phyloP scores from a whole-genome alignment of 225 moss, liverwort and hornwort genomes.

The Sphagnum contortum region DNA sequence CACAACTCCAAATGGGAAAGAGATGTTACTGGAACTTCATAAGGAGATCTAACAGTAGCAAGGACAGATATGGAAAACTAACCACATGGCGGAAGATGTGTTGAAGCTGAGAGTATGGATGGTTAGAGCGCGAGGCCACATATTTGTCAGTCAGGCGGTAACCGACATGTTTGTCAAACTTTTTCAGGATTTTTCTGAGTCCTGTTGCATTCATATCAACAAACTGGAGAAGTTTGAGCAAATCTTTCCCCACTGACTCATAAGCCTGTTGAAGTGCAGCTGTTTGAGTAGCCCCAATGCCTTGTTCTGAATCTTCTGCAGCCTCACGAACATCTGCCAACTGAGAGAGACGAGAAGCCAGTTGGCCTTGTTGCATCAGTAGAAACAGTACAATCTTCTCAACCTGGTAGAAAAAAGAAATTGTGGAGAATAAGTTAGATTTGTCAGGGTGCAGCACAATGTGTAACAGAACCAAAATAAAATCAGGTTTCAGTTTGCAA shows the following conservation, averaged over 20 bases:
- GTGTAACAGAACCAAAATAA: background rate
- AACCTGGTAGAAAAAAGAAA: constrained; percentile 28
- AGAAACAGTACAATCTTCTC: constrained; percentile 87
- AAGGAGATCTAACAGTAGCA: too few species aligned
- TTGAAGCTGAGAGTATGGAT: constrained; percentile 93
- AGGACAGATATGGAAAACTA: constrained; percentile 4
- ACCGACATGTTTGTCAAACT: constrained; percentile 80
- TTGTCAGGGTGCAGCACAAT: background rate
- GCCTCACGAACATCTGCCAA: constrained; percentile 46
- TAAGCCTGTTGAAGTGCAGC: constrained; percentile 24
- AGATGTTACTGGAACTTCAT: background rate
- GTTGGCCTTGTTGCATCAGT: constrained; percentile 72
- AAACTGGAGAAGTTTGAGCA: constrained; percentile 63
- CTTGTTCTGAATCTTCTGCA: constrained; percentile 23
- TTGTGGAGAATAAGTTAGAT: background rate
- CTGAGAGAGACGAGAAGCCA: constrained; percentile 63
- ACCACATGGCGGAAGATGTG: constrained; percentile 96
- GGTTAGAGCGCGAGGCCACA: constrained; percentile 81
- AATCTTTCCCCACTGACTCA: constrained; percentile 51
- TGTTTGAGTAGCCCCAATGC: constrained; percentile 6
- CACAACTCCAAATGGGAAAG: too few species aligned
- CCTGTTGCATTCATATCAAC: constrained; percentile 92
- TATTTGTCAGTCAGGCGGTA: constrained; percentile 83
- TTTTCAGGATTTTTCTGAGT: constrained; percentile 81
- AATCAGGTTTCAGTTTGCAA: background rate